phyloP scores from a whole-genome alignment of 1,139 yeast genomes.

The Suhomyces coccinellae region DNA sequence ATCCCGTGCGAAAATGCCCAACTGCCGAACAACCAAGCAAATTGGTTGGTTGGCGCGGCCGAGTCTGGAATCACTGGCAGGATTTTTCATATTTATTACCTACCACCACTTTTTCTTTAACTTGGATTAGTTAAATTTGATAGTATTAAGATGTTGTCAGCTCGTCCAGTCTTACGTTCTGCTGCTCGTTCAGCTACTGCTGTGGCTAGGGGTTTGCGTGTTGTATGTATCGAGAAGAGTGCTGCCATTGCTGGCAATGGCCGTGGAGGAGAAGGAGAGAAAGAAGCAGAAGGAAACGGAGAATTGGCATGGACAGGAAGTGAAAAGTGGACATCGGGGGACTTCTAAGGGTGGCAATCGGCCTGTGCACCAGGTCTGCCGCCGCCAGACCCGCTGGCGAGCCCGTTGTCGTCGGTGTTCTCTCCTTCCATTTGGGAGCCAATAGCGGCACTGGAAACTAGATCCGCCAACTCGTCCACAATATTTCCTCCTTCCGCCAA shows the following conservation, averaged over 20 bases:
- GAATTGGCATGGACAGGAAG: background rate
- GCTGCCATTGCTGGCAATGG: background rate
- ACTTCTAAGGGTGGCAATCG: no score
- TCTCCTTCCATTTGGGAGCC: no score
- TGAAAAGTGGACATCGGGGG: background rate
- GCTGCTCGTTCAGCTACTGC: slow-evolving; percentile 77
- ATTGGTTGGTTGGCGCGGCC: slow-evolving; percentile 14
- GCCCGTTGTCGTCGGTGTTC: no score
- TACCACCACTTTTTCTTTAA: slow-evolving; percentile 15
- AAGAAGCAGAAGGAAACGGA: background rate
- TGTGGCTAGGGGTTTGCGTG: slow-evolving; percentile 62
- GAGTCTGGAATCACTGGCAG: slow-evolving; percentile 14
- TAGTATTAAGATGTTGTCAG: slow-evolving; percentile 59
- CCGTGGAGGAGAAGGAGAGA: background rate
- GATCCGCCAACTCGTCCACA: no score
- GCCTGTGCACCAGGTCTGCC: no score
- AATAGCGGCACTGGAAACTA: no score
- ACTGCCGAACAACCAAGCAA: slow-evolving; percentile 11
- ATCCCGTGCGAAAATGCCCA: slow-evolving; percentile 11
- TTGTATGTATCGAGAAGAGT: slow-evolving; percentile 51
- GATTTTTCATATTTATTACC: slow-evolving; percentile 15
- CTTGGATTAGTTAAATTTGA: slow-evolving; percentile 12
- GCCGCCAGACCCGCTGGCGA: no score
- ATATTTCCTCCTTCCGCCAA: no score
- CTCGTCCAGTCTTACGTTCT: slow-evolving; percentile 80